Percentiles rank a stretch among this genome's conserved stretches.
phyloP scores from a whole-genome alignment of 2,329 filamentous ascomycete genomes.

The Thielaviopsis ethacetica region DNA sequence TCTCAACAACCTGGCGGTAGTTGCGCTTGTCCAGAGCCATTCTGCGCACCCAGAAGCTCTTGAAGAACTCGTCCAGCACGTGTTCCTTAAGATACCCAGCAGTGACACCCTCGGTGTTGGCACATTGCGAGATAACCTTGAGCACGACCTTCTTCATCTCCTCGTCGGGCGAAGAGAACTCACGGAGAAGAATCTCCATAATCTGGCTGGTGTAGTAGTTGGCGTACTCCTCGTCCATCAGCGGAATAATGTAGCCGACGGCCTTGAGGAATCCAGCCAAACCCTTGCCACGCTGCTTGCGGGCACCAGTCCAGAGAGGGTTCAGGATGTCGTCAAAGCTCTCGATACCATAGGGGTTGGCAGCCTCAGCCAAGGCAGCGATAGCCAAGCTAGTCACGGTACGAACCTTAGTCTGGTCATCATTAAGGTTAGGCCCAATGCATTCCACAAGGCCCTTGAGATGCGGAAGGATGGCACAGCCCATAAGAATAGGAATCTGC shows the following conservation, averaged over 20 bases:
- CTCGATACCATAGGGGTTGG: conserved; percentile 97
- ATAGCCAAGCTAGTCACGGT: conserved; percentile 93
- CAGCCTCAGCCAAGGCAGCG: conserved; percentile 85
- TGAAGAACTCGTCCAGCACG: conserved; percentile 92
- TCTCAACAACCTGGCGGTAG: conserved; percentile 95
- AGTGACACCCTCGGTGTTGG: conserved; percentile 86
- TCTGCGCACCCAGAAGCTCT: conserved; percentile 92
- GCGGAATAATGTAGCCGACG: conserved; percentile 91
- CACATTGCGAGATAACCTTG: conserved; percentile 92
- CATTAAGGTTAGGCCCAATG: conserved; percentile 87
- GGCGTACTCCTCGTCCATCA: conserved; percentile 99
- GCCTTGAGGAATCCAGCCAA: conserved; percentile 93
- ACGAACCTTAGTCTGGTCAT: conserved; percentile 94
- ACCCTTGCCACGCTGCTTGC: conserved; percentile 92
- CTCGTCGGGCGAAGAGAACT: conserved; percentile 93
- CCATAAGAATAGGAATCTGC: conserved; percentile 97
- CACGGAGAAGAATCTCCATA: conserved; percentile 92
- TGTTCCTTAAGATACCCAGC: conserved; percentile 89
- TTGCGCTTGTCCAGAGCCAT: conserved; percentile 98
- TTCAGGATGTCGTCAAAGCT: conserved; percentile 97
- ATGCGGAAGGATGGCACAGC: conserved; percentile 87
- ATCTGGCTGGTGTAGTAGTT: conserved; percentile 98
- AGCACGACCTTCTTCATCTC: conserved; percentile 99
- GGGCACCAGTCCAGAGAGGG: conserved; percentile 87
- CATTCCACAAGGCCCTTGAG: conserved; percentile 92